Conservation (phyloP, 1,284 basidiomycete genomes). For the Chiua sp. region DNA sequence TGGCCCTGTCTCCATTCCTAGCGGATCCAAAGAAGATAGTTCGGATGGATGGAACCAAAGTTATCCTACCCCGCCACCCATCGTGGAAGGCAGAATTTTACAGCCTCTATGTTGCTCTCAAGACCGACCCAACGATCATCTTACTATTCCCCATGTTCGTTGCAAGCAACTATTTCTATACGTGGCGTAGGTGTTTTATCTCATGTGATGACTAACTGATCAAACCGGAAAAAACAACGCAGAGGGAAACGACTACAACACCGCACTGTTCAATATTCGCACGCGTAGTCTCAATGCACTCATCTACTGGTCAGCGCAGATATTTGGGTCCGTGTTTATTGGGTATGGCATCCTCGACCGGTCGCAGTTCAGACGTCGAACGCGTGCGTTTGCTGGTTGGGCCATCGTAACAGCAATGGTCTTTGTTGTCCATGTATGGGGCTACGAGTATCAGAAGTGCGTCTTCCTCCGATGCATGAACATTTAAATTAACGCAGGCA, state of each 20-base stretch:
- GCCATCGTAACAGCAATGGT: slow-evolving; percentile 51
- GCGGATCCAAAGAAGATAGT: slow-evolving; percentile 70
- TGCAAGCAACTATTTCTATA: slow-evolving; percentile 79
- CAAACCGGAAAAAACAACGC: neutral
- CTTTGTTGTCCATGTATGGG: slow-evolving; percentile 57
- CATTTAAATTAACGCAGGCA: slow-evolving; percentile 2
- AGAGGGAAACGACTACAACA: slow-evolving; percentile 60
- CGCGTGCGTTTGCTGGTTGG: slow-evolving; percentile 59
- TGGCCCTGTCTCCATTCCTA: slow-evolving; percentile 68
- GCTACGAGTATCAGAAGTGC: slow-evolving; percentile 58
- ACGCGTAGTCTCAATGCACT: slow-evolving; percentile 44
- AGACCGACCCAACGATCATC: slow-evolving; percentile 61
- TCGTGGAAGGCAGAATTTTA: slow-evolving; percentile 69
- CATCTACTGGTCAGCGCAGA: slow-evolving; percentile 46
- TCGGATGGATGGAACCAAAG: slow-evolving; percentile 75
- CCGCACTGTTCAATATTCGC: slow-evolving; percentile 56
- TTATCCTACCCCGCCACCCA: slow-evolving; percentile 62
- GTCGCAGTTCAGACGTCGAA: slow-evolving; percentile 45
- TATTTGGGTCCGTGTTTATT: slow-evolving; percentile 44
- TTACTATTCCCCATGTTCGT: slow-evolving; percentile 74
- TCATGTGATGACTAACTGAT: slow-evolving; percentile 3
- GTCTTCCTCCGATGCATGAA: neutral
- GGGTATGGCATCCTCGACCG: slow-evolving; percentile 38
- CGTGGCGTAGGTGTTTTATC: slow-evolving; percentile 32
- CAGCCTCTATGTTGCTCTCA: slow-evolving; percentile 57